Conservation (phyloP, 2,329 filamentous ascomycete genomes). For the Penicillium fuscoglaucum region DNA sequence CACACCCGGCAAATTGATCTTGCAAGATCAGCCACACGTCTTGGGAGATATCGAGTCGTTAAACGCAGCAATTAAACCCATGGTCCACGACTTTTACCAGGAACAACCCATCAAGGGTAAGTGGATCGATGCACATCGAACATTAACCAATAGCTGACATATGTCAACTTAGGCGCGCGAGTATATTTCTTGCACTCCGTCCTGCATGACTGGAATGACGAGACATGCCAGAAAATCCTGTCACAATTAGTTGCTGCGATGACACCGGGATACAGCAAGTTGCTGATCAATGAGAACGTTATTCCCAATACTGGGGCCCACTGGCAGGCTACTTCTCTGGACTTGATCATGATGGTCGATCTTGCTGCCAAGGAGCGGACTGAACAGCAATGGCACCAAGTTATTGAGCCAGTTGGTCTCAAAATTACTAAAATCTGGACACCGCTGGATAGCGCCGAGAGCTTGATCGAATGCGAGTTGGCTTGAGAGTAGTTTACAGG, state of each 20-base stretch:
- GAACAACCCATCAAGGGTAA: constrained; percentile 32
- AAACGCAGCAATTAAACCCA: neutral
- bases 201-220: constrained; percentile 30
- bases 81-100: constrained; percentile 33
- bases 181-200: constrained; percentile 30
- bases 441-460: neutral
- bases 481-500: neutral
- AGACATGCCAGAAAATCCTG: constrained; percentile 20
- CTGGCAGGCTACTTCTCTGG: constrained; percentile 34
- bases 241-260: constrained; percentile 36
- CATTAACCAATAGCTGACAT: neutral
- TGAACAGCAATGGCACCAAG: constrained; percentile 33
- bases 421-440: constrained; percentile 11
- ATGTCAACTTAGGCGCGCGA: constrained; percentile 1
- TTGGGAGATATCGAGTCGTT: constrained; percentile 5
- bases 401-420: constrained; percentile 16
- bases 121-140: neutral
- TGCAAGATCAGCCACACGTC: constrained; percentile 16
- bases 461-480: constrained; percentile 1
- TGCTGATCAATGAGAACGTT: constrained; percentile 49
- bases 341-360: constrained; percentile 42
- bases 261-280: constrained; percentile 33
- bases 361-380: constrained; percentile 41
- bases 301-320: constrained; percentile 38
- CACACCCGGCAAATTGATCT: constrained; percentile 9